Conservation (phyloP, 2,329 filamentous ascomycete species). For the Pseudogymnoascus sp. region DNA sequence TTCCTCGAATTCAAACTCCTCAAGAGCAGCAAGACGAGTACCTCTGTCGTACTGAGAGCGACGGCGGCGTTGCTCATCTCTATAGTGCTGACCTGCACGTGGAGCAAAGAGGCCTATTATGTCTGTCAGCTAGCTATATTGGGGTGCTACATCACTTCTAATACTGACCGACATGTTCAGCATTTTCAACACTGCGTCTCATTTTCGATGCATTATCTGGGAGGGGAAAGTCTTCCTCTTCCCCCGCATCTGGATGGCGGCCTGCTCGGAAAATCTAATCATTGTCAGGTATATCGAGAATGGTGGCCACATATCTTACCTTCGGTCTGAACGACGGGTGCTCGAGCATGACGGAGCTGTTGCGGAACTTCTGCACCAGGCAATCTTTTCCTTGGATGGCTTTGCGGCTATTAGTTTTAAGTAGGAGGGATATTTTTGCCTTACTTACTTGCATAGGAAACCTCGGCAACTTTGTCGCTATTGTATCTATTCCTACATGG, state of each 20-base stretch:
- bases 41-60: constrained; percentile 76
- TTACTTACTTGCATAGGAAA: constrained; percentile 85
- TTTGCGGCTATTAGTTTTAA: constrained; percentile 32
- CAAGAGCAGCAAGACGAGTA: constrained; percentile 58
- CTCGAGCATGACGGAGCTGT: constrained; percentile 93
- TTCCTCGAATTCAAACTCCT: constrained; percentile 48
- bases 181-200: constrained; percentile 79
- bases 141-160: neutral
- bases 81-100: constrained; percentile 62
- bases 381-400: constrained; percentile 90
- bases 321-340: constrained; percentile 74
- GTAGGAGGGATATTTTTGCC: neutral
- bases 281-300: constrained; percentile 40
- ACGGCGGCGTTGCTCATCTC: constrained; percentile 67
- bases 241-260: constrained; percentile 46
- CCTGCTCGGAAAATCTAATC: constrained; percentile 45
- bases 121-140: constrained; percentile 12
- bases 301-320: constrained; percentile 36
- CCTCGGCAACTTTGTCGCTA: constrained; percentile 75
- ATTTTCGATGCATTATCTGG: constrained; percentile 84
- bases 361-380: constrained; percentile 89
- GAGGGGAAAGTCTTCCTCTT: constrained; percentile 66
- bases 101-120: constrained; percentile 67
- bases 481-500: constrained; percentile 64
- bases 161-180: constrained; percentile 67